Percentiles rank a stretch among this genome's conserved stretches.
These are phyloP conservation scores for Penicillium nordicum DNA, from an alignment of 2,329 filamentous ascomycete species.

Conservation along the genomic window DNA sequence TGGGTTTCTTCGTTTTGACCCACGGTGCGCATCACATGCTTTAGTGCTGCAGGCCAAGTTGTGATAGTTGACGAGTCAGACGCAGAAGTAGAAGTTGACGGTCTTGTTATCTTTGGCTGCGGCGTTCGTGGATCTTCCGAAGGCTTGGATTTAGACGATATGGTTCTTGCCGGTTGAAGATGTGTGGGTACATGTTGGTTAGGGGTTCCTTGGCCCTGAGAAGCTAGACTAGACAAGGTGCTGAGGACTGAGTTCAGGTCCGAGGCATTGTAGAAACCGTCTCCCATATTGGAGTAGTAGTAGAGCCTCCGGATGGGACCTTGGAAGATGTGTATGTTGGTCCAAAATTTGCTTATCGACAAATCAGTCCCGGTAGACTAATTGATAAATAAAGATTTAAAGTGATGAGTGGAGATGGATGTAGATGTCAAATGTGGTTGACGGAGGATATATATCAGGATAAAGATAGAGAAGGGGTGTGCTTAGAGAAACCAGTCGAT, in stretches of 20 bases:
- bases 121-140: background rate
- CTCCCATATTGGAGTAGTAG: constrained; percentile 11
- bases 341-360: background rate
- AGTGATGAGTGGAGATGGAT: background rate
- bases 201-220: constrained; percentile 15
- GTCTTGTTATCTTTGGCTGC: constrained; percentile 8
- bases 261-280: constrained; percentile 29
- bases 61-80: constrained; percentile 48
- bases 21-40: constrained; percentile 51
- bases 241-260: constrained; percentile 43
- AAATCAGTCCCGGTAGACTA: background rate
- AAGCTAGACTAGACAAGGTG: constrained; percentile 39
- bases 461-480: background rate
- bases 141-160: background rate
- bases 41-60: constrained; percentile 51
- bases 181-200: constrained; percentile 3
- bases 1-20: constrained; percentile 45
- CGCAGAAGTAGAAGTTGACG: constrained; percentile 2
- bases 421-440: background rate
- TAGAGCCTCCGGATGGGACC: background rate
- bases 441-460: background rate
- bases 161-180: constrained; percentile 3
- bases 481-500: background rate
- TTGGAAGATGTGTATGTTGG: background rate
- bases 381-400: background rate